phyloP scores from a whole-genome alignment of 805 yeast genomes.

The Myxozyma vanderwaltii region DNA sequence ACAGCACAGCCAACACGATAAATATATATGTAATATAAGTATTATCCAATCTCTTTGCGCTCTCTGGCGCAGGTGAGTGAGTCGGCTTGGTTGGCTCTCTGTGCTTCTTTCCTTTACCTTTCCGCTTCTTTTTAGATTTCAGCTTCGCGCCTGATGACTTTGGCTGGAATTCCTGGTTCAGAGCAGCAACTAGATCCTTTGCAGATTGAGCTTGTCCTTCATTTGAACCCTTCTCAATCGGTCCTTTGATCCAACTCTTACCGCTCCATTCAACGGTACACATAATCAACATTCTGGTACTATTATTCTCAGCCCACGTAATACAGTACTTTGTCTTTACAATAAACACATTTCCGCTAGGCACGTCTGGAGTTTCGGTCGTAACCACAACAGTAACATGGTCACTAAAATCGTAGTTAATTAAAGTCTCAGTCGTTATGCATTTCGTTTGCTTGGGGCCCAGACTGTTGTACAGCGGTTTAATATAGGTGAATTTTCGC shows the following conservation, averaged over 20 bases:
- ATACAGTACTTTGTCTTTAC: constrained; percentile 72
- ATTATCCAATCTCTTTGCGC: constrained; percentile 12
- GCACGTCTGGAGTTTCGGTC: constrained; percentile 89
- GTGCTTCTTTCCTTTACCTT: constrained; percentile 18
- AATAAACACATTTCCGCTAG: constrained; percentile 81
- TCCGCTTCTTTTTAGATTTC: constrained; percentile 16
- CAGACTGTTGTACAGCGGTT: constrained; percentile 74
- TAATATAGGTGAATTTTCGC: constrained; percentile 55
- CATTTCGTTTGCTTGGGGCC: constrained; percentile 94
- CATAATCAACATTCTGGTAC: constrained; percentile 63
- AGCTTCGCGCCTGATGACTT: neutral
- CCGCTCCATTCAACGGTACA: constrained; percentile 87
- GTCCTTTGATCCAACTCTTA: constrained; percentile 82
- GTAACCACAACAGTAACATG: constrained; percentile 62
- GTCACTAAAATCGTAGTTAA: constrained; percentile 55
- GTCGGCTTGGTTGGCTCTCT: neutral
- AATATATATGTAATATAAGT: constrained; percentile 18
- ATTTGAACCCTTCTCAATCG: constrained; percentile 81
- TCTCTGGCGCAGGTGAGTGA: constrained; percentile 1
- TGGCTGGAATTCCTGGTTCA: constrained; percentile 37
- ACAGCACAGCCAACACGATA: constrained; percentile 4
- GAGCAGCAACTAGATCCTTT: constrained; percentile 49
- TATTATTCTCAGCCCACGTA: constrained; percentile 70
- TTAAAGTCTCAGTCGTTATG: constrained; percentile 63
- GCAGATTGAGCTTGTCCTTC: constrained; percentile 76